Evolutionary conservation across 176 grass and related monocot genomes (phyloP), one percentile per base, ranked within the genome.

Genomic region (Oryza brachyantha): DNA sequence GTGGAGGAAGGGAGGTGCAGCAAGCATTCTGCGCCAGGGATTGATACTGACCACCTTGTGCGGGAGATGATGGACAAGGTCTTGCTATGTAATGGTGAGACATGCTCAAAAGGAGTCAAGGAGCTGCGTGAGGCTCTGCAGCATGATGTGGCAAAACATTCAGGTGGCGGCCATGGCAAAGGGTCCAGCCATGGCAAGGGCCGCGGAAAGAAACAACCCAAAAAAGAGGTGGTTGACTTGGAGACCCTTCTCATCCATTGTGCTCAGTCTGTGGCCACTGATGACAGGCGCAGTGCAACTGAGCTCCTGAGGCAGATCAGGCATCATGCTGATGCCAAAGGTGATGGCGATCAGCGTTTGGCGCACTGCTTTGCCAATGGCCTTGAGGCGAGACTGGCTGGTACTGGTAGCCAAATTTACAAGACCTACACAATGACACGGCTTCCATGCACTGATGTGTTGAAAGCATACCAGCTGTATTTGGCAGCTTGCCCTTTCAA

Each of bases 261-360:
- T 21, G 92, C 96, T 29, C 96, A 99, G 81, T 80, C 92, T 36
- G 96, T 99, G 25, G 81, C 92, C 34, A 87, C 84, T 16, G 92
- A 89, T 70, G 92, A 99, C 35, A 77, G 81, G 21, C 81, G 83
- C 25, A 84, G 79, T 75, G 92, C 96, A 14, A 83, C 69, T 2
- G 92, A 95, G 17, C 66, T 99, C 10, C 83, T 99, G 64, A 99
- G 84, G 82, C 96, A 99, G 78, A 90, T 99, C 80, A 99, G 96
- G 25, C 92, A 91, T 36, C 92, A 99, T 67, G 87, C 96, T 2
- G 83, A 75, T 5, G 39, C 41, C 13, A 66, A 61, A 0, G 96
- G 96, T 37, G 92, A 99, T 78, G 92, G 92, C 38, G 91, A 89
- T 59, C 83, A 99, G 75, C 84, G 96, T 21, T 66, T 95, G 80